Percentiles rank a stretch among this genome's conserved stretches.
phyloP scores from a whole-genome alignment of 805 yeast genomes.

The Dipodascus albidus region DNA sequence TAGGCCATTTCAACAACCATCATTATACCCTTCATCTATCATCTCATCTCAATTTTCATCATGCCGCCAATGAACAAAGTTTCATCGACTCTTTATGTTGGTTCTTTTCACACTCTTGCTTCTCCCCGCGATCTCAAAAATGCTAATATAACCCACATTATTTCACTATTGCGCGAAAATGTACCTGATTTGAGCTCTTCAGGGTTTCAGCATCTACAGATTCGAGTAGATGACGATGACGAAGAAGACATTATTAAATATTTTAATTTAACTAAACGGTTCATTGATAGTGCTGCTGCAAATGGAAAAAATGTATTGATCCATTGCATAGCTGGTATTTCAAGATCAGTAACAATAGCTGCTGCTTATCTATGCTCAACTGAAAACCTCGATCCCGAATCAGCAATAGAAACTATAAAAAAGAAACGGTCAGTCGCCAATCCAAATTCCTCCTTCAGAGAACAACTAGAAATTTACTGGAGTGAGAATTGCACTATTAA shows the following conservation, averaged over 20 bases:
- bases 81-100: conserved; percentile 41
- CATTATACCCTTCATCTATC: too few species aligned
- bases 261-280: conserved; percentile 47
- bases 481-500: conserved; percentile 26
- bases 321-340: conserved; percentile 78
- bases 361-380: conserved; percentile 84
- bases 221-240: conserved; percentile 64
- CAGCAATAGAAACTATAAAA: conserved; percentile 66
- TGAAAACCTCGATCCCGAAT: conserved; percentile 42
- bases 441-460: conserved; percentile 66
- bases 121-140: conserved; percentile 39
- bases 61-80: neutral
- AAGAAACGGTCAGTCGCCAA: conserved; percentile 47
- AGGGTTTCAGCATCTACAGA: conserved; percentile 32
- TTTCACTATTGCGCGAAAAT: conserved; percentile 57
- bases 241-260: conserved; percentile 52
- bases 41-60: neutral
- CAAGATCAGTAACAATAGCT: conserved; percentile 77
- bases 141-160: conserved; percentile 55
- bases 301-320: conserved; percentile 25
- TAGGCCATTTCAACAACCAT: too few species aligned
- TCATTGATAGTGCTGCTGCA: conserved; percentile 46
- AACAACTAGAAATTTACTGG: conserved; percentile 59
- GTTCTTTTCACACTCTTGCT: conserved; percentile 57
- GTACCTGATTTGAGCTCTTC: conserved; percentile 18